Conservation (phyloP, 495 filamentous ascomycete species). For the Penicillium macrosclerotiorum region DNA sequence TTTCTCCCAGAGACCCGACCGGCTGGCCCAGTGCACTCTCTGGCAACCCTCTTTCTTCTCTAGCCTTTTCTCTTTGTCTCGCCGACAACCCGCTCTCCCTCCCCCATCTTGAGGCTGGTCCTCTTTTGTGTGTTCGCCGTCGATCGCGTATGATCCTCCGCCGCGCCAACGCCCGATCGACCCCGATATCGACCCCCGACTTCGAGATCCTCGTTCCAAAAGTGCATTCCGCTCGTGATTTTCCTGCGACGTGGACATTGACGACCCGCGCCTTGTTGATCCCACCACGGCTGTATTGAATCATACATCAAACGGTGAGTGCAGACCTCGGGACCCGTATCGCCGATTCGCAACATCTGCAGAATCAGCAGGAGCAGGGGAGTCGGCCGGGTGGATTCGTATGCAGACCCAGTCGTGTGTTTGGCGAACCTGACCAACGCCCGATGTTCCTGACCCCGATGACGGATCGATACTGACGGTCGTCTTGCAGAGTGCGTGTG, state of each 20-base stretch:
- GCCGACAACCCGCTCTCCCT: background rate
- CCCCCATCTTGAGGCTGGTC: conserved; percentile 36
- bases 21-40: conserved; percentile 47
- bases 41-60: conserved; percentile 29
- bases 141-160: conserved; percentile 14
- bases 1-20: conserved; percentile 34
- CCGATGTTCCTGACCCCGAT: no score
- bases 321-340: background rate
- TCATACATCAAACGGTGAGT: conserved; percentile 5
- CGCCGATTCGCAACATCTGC: no score
- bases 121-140: conserved; percentile 27
- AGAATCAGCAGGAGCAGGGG: no score
- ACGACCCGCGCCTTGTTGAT: conserved; percentile 1
- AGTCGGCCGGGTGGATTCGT: no score
- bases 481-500: conserved; percentile 2
- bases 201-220: no score
- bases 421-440: no score
- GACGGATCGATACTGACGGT: conserved; percentile 20
- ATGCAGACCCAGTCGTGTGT: no score
- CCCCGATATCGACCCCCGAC: no score
- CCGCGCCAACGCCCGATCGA: no score
- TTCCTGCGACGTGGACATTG: background rate
- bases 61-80: conserved; percentile 14
- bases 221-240: no score
- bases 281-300: background rate